Conservation (phyloP, 1,139 yeast genomes). For the Kodamaea ohmeri region DNA sequence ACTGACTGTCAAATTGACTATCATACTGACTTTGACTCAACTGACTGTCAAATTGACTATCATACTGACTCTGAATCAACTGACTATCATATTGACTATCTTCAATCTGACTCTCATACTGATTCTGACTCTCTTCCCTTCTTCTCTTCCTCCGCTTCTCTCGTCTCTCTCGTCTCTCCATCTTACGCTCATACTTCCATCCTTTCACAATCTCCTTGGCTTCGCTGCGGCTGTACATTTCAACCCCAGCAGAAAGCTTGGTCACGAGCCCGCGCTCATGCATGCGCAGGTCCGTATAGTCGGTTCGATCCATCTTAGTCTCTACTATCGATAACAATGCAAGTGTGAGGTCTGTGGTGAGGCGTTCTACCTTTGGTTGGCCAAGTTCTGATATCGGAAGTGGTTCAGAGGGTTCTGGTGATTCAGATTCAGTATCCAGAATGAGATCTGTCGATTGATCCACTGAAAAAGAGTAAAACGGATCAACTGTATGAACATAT, state of each 20-base stretch:
- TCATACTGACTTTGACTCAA: slow-evolving; percentile 15
- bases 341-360: slow-evolving; percentile 1
- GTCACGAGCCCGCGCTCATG: slow-evolving; percentile 24
- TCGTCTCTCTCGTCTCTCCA: slow-evolving; percentile 3
- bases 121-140: slow-evolving; percentile 11
- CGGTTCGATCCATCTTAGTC: slow-evolving; percentile 19
- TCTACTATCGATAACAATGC: background rate
- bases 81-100: background rate
- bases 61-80: too few species aligned
- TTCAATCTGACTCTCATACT: slow-evolving; percentile 10
- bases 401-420: too few species aligned
- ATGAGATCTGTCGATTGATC: background rate
- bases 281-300: slow-evolving; percentile 18
- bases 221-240: slow-evolving; percentile 13
- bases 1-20: background rate
- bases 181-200: slow-evolving; percentile 14
- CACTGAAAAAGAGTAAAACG: background rate
- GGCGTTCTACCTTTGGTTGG: slow-evolving; percentile 12
- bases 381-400: slow-evolving; percentile 9
- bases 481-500: background rate
- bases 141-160: background rate
- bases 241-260: slow-evolving; percentile 9
- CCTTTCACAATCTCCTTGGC: slow-evolving; percentile 15
- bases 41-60: too few species aligned
- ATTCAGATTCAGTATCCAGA: too few species aligned